A percentile compares a stretch with the other conserved stretches of the same genome.
Evolutionary conservation across 2,329 filamentous ascomycete species (phyloP).

Genomic region (Talaromyces sp.): DNA sequence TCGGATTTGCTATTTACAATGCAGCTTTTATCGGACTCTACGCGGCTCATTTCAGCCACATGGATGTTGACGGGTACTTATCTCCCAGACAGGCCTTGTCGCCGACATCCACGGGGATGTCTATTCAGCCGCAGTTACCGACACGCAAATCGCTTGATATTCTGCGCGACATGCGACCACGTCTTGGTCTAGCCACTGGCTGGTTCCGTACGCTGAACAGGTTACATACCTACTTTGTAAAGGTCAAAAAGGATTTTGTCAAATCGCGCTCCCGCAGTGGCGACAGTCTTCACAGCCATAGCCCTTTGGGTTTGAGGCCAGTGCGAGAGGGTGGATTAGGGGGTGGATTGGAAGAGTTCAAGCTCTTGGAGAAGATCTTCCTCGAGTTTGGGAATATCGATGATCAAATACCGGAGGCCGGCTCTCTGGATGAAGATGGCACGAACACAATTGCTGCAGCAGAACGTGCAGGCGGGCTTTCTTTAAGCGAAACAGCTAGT

Average conservation of each 20-base stretch:
- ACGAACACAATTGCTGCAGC: constrained; percentile 19
- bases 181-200: constrained; percentile 40
- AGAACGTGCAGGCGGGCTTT: constrained; percentile 22
- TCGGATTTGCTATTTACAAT: constrained; percentile 55
- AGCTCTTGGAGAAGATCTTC: constrained; percentile 42
- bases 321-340: constrained; percentile 33
- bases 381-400: constrained; percentile 40
- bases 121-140: constrained; percentile 31
- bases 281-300: constrained; percentile 28
- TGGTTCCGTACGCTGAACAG: constrained; percentile 46
- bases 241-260: constrained; percentile 37
- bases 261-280: constrained; percentile 33
- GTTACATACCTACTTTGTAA: constrained; percentile 41
- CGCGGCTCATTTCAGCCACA: constrained; percentile 53
- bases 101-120: constrained; percentile 22
- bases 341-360: constrained; percentile 39
- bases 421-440: constrained; percentile 33
- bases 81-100: constrained; percentile 30
- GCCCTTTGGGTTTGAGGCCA: constrained; percentile 29
- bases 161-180: constrained; percentile 40
- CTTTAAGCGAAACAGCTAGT: constrained; percentile 39
- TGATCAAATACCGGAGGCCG: constrained; percentile 36
- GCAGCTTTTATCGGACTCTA: constrained; percentile 53
- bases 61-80: constrained; percentile 53
- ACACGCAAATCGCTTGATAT: constrained; percentile 40